Evolutionary conservation across 2,329 filamentous ascomycete genomes (phyloP).

Genomic region (Neopestalotiopsis clavispora): DNA sequence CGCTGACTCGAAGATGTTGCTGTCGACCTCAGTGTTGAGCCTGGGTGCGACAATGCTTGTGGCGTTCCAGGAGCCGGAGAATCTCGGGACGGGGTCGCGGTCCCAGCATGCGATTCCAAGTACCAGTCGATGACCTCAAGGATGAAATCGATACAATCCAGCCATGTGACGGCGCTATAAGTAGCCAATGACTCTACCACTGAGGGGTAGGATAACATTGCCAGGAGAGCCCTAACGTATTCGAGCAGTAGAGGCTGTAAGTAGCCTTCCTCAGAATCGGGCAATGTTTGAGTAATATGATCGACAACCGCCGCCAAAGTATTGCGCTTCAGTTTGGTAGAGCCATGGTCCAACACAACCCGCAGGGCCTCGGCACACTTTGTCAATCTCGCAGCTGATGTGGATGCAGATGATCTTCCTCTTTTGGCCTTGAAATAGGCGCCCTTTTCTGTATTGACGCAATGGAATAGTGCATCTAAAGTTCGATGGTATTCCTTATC

Average conservation of each 20-base stretch:
- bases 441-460: slow-evolving; percentile 70
- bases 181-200: slow-evolving; percentile 80
- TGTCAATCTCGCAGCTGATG: slow-evolving; percentile 62
- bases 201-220: slow-evolving; percentile 72
- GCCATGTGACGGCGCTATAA: slow-evolving; percentile 66
- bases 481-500: slow-evolving; percentile 84
- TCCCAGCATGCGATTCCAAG: slow-evolving; percentile 46
- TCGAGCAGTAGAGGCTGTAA: slow-evolving; percentile 74
- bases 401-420: slow-evolving; percentile 46
- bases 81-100: slow-evolving; percentile 42
- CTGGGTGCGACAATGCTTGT: slow-evolving; percentile 31
- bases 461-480: slow-evolving; percentile 80
- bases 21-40: slow-evolving; percentile 37
- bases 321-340: slow-evolving; percentile 72
- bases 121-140: slow-evolving; percentile 63
- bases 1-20: slow-evolving; percentile 26
- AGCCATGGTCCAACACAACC: slow-evolving; percentile 71
- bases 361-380: slow-evolving; percentile 75
- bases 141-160: slow-evolving; percentile 72
- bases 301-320: slow-evolving; percentile 80
- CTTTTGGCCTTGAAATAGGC: slow-evolving; percentile 60
- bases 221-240: slow-evolving; percentile 77
- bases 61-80: slow-evolving; percentile 51
- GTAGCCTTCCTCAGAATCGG: slow-evolving; percentile 63
- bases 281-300: slow-evolving; percentile 79